Evolutionary conservation across 805 yeast genomes (phyloP), one percentile per base, ranked within the genome.

Genomic region (Candida coleopterorum): DNA sequence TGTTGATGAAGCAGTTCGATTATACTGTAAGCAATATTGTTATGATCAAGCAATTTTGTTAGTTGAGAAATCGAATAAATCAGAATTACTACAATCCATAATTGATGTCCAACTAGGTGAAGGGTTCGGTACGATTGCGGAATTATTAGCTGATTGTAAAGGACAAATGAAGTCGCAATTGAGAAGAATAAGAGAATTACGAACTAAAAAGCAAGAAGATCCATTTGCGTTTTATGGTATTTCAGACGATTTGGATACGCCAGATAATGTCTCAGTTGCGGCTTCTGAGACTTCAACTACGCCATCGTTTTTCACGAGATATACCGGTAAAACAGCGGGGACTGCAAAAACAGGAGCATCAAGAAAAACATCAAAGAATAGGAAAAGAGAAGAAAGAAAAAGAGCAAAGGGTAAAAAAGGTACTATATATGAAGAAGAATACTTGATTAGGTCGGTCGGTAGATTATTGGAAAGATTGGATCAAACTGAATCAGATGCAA

Each of bases 311-410:
- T 85, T 87, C 64, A 93, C 99, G 1, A 75, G 95, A 55, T 93
- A 93, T 58, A 93, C 98, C 0, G 98, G 97, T 45, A 89, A 90
- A 60, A 89, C 97, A 1, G 72, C 83, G 1, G 96, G 96, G 17
- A 93, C 98, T 3, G 97, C 97, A 4, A 84, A 85, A 54, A 93
- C 98, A 0, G 97, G 97, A 20, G 97, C 93, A 2, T 81, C 96
- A 0, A 76, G 99, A 59, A 75, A 83, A 52, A 89, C 98, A 0
- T 75, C 94, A 6, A 93, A 93, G 64, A 93, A 93, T 60, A 77
- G 81, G 46, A 85, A 96, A 57, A 77, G 98, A 47, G 97, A 90
- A 60, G 98, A 90, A 55, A 77, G 98, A 51, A 93, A 93, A 65
- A 75, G 79, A 42, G 99, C 98, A 2, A 78, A 95, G 50, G 99